A percentile compares a stretch with the other conserved stretches of the same genome.
These are phyloP conservation scores for Neolecta irregularis DNA, from an alignment of 1,139 yeast genomes.

Conservation along the genomic window DNA sequence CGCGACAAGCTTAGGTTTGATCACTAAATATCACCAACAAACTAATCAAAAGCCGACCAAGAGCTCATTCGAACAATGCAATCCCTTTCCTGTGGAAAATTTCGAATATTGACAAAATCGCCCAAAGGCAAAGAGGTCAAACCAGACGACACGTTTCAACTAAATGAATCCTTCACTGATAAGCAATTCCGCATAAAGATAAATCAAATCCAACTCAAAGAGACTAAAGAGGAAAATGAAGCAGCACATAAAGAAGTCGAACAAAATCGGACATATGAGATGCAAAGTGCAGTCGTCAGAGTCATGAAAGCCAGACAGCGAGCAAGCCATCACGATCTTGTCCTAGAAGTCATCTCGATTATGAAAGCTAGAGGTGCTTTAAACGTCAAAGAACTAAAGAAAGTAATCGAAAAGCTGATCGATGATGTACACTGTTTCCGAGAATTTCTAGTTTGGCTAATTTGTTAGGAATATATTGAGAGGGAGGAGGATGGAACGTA, in stretches of 20 bases:
- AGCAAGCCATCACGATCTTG: constrained; percentile 25
- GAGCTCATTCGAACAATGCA: constrained; percentile 21
- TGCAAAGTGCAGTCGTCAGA: constrained; percentile 27
- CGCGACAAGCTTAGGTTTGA: constrained; percentile 18
- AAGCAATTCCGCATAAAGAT: constrained; percentile 21
- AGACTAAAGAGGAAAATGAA: constrained; percentile 19
- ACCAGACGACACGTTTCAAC: constrained; percentile 19
- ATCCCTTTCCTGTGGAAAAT: constrained; percentile 21
- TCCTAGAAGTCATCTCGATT: constrained; percentile 21
- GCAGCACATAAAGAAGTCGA: constrained; percentile 18
- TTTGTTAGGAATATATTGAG: constrained; percentile 23
- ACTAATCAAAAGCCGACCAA: no score
- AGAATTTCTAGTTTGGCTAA: no score
- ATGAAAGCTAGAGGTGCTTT: constrained; percentile 21
- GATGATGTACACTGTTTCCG: constrained; percentile 15
- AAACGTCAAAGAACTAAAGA: constrained; percentile 22
- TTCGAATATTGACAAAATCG: constrained; percentile 20
- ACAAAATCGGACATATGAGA: constrained; percentile 23
- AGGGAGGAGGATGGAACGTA: constrained; percentile 19
- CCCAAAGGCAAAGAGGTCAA: constrained; percentile 18
- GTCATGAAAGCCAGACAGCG: constrained; percentile 44
- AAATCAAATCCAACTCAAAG: constrained; percentile 22
- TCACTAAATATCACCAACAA: no score
- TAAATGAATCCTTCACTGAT: constrained; percentile 23
- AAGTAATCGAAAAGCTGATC: constrained; percentile 23